These are phyloP conservation scores for Theileria equi DNA, from an alignment of 169 alveolate genomes.

Conservation along the genomic window DNA sequence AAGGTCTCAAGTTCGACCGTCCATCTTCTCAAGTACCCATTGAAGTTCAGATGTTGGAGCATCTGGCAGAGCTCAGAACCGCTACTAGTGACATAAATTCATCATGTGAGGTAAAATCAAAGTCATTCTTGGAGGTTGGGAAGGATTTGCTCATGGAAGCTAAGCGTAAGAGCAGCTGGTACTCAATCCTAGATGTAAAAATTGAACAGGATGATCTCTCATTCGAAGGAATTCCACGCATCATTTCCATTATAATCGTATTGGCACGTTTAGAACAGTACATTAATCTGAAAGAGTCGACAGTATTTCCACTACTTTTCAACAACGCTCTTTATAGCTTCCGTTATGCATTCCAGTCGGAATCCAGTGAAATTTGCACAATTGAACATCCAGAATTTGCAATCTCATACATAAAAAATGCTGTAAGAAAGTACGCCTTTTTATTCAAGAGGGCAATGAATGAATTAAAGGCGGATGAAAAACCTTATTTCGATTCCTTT, in stretches of 20 bases:
- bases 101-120: not conserved
- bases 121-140: not conserved
- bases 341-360: conserved; percentile 57
- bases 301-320: conserved; percentile 19
- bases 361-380: conserved; percentile 30
- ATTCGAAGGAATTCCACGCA: conserved; percentile 38
- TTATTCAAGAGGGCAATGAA: conserved; percentile 24
- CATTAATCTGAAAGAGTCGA: not conserved
- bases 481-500: conserved; percentile 20
- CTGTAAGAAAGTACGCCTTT: conserved; percentile 5
- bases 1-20: not conserved
- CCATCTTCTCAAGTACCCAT: not conserved
- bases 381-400: conserved; percentile 63
- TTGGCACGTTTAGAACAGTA: conserved; percentile 20
- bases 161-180: conserved; percentile 37
- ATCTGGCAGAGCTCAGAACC: conserved; percentile 12
- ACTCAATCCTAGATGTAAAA: conserved; percentile 24
- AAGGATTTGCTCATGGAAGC: conserved; percentile 26
- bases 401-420: conserved; percentile 33
- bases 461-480: conserved; percentile 22
- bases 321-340: conserved; percentile 37
- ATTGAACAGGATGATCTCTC: conserved; percentile 6
- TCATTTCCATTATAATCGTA: conserved; percentile 29
- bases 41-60: conserved; percentile 16
- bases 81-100: conserved; percentile 3